Evolutionary conservation across 495 filamentous ascomycete genomes (phyloP).

Genomic region (Penicillium angulare): DNA sequence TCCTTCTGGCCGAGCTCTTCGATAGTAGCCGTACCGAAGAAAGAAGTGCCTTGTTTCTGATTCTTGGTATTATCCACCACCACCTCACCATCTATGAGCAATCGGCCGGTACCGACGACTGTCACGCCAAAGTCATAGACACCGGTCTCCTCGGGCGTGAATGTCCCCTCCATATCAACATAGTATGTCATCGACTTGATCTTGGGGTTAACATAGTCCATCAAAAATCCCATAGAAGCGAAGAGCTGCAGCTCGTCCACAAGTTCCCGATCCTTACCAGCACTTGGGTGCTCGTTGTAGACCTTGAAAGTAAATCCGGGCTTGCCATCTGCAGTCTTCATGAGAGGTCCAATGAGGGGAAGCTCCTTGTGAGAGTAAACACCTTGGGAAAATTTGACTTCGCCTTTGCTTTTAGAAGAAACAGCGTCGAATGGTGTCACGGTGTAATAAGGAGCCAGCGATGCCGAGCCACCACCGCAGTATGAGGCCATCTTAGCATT

Average conservation of each 20-base stretch:
- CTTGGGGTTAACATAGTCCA: constrained; percentile 62
- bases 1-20: constrained; percentile 58
- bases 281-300: constrained; percentile 54
- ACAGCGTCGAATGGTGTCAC: constrained; percentile 68
- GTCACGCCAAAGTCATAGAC: constrained; percentile 75
- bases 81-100: constrained; percentile 66
- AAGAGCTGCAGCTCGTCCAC: constrained; percentile 56
- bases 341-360: constrained; percentile 50
- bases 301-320: constrained; percentile 58
- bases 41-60: constrained; percentile 58
- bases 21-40: constrained; percentile 60
- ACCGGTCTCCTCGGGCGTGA: constrained; percentile 59
- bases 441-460: constrained; percentile 75
- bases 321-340: constrained; percentile 49
- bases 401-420: constrained; percentile 48
- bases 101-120: constrained; percentile 68
- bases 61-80: constrained; percentile 68
- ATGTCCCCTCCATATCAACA: constrained; percentile 58
- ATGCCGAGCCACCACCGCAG: constrained; percentile 79
- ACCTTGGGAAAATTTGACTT: constrained; percentile 48
- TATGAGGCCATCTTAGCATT: constrained; percentile 75
- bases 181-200: constrained; percentile 55
- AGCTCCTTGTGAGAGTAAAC: constrained; percentile 61
- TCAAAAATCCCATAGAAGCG: constrained; percentile 55
- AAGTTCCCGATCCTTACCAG: constrained; percentile 39